Base-by-base conservation (phyloP, 2,329 filamentous ascomycete genomes). In the Venturia pyrina region DNA sequence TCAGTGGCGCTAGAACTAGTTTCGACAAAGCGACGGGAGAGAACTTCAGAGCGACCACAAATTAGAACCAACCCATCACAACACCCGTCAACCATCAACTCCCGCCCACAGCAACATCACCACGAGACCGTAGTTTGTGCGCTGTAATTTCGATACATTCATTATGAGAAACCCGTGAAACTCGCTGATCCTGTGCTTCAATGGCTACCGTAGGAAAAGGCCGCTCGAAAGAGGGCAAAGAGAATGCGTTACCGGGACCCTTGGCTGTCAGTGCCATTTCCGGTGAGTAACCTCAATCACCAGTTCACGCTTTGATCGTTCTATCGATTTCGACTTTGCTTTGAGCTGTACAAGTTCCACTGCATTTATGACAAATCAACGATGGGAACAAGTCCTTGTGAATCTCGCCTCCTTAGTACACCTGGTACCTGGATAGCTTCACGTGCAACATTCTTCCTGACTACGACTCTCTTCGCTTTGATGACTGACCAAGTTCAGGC, bases 401-500 rank as follows among this genome's bases (percentile, higher is more conserved):
- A 50, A 6, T 50, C 46, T 50, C n/a, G 46, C 11, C n/a, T 50
- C 11, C 19, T 2, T 8, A 11, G 11, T 1, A 2, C 11, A 40
- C 11, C 37, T 40, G 6, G 19, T 6, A 40, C 11, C 37, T 40
- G 6, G 19, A 50, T 24, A 50, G 7, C 5, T 21, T n/a, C n/a
- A 50, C 5, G 21, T 37, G 11, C 24, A 34, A 34, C 24, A 24
- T 6, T 2, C 5, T 57, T 57, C 4, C 34, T 21, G 15, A 57
- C 15, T 37, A 1, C 24, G 46, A 21, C n/a, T 24, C 8, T 21
- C n/a, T 24, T 50, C 46, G 46, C n/a, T 11, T 21, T 24, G 2
- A 8, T 24, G 24, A 53, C 48, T 53, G 21, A 53, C 48, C 48
- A 15, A 37, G 5, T 37, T 43, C 24, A 75, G 87, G 89, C 63